Conservation (phyloP, 805 yeast species). For the Candida sanyiensis region DNA sequence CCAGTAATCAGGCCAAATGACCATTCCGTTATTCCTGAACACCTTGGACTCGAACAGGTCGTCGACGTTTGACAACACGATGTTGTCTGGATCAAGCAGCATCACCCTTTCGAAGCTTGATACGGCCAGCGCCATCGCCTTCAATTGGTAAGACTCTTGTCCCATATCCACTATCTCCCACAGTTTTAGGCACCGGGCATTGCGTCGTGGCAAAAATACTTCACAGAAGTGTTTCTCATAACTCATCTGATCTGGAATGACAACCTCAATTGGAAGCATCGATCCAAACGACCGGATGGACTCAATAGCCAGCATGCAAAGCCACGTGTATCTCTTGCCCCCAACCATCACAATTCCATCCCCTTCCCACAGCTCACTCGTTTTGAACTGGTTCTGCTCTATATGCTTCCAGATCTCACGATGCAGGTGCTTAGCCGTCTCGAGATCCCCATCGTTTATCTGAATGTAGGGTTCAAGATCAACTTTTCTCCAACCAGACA, state of each 20-base stretch:
- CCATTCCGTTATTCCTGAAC: neutral
- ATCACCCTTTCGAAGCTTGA: conserved; percentile 4
- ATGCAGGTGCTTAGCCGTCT: too few relatives aligned
- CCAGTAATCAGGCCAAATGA: conserved; percentile 5
- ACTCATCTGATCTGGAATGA: conserved; percentile 1
- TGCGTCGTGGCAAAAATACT: neutral
- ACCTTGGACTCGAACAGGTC: neutral
- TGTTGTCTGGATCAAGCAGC: conserved; percentile 3
- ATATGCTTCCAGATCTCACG: too few relatives aligned
- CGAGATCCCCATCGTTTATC: too few relatives aligned
- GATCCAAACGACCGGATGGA: conserved; percentile 2
- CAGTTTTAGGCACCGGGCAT: conserved; percentile 2
- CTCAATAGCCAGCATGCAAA: neutral
- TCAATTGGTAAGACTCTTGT: too few relatives aligned
- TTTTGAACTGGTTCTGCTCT: too few relatives aligned
- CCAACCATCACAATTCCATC: conserved; percentile 4
- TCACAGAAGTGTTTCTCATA: conserved; percentile 3
- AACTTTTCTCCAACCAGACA: too few relatives aligned
- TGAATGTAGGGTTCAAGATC: too few relatives aligned
- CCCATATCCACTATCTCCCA: conserved; percentile 4
- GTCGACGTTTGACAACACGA: conserved; percentile 1
- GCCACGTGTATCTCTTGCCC: conserved; percentile 1
- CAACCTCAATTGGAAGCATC: conserved; percentile 1
- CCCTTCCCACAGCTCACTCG: conserved; percentile 3
- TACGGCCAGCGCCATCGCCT: neutral